These are phyloP conservation scores for Trichosporon sp. DNA, from an alignment of 1,284 basidiomycete genomes.

Conservation along the genomic window DNA sequence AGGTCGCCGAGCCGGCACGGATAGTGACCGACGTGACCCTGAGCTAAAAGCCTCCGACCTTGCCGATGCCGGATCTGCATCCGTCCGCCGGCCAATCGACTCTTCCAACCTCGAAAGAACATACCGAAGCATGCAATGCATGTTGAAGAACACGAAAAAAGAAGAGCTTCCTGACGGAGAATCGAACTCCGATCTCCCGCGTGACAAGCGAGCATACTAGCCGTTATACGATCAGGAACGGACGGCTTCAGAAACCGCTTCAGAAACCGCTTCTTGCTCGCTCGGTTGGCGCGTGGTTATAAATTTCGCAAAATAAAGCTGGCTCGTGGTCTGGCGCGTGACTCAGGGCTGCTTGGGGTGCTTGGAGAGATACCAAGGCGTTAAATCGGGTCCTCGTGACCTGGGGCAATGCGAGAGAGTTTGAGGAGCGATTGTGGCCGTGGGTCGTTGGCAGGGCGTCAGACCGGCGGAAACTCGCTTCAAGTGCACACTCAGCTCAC, in stretches of 20 bases:
- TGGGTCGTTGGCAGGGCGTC: too few relatives aligned
- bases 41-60: not conserved
- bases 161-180: slow-evolving; percentile 10
- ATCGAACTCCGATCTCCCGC: slow-evolving; percentile 14
- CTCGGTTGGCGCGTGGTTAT: not conserved
- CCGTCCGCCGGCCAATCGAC: not conserved
- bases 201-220: slow-evolving; percentile 15
- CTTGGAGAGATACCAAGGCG: too few relatives aligned
- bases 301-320: not conserved
- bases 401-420: too few relatives aligned
- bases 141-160: not conserved
- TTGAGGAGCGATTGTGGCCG: too few relatives aligned
- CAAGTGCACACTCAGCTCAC: too few relatives aligned
- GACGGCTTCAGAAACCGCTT: not conserved
- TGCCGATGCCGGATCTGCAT: not conserved
- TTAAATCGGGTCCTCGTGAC: too few relatives aligned
- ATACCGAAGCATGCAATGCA: not conserved
- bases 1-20: slow-evolving; percentile 1
- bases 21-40: not conserved
- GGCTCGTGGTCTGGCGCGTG: too few relatives aligned
- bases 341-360: not conserved
- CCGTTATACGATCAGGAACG: slow-evolving; percentile 13
- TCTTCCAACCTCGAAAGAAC: not conserved
- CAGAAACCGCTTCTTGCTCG: not conserved
- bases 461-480: too few relatives aligned